A percentile compares a stretch with the other conserved stretches of the same genome.
Conservation (phyloP, 2,329 filamentous ascomycete genomes). For the Fusarium coffeatum region DNA sequence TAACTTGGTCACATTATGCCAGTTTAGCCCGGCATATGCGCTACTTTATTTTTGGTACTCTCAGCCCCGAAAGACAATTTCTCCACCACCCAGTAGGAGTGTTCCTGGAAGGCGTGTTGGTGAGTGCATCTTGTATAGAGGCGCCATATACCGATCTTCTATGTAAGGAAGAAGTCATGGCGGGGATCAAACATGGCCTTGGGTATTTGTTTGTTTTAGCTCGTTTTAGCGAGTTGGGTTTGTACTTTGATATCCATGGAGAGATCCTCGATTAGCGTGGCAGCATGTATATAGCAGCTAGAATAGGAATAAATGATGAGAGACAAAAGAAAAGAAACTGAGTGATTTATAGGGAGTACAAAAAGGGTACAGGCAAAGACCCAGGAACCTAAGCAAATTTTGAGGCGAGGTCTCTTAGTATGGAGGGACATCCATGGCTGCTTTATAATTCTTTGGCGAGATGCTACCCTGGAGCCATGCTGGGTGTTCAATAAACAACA, state of each 20-base stretch:
- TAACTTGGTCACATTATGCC: not conserved
- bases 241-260: conserved; percentile 12
- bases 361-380: not conserved
- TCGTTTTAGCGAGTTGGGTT: conserved; percentile 14
- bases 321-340: not conserved
- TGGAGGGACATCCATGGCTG: not conserved
- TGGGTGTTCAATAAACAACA: not conserved
- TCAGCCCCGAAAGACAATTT: not conserved
- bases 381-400: not conserved
- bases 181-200: not conserved
- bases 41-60: not conserved
- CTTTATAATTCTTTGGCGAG: not conserved
- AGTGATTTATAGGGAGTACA: not conserved
- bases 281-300: not conserved
- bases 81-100: not conserved
- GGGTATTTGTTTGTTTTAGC: conserved; percentile 4
- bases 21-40: not conserved
- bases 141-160: conserved; percentile 18
- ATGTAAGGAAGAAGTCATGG: conserved; percentile 14
- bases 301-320: not conserved
- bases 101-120: conserved; percentile 8
- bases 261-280: not conserved
- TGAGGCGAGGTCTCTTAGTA: not conserved
- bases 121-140: conserved; percentile 29
- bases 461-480: not conserved